Evolutionary conservation across 2,329 filamentous ascomycete species (phyloP).

Genomic region (Byssochlamys sp.): DNA sequence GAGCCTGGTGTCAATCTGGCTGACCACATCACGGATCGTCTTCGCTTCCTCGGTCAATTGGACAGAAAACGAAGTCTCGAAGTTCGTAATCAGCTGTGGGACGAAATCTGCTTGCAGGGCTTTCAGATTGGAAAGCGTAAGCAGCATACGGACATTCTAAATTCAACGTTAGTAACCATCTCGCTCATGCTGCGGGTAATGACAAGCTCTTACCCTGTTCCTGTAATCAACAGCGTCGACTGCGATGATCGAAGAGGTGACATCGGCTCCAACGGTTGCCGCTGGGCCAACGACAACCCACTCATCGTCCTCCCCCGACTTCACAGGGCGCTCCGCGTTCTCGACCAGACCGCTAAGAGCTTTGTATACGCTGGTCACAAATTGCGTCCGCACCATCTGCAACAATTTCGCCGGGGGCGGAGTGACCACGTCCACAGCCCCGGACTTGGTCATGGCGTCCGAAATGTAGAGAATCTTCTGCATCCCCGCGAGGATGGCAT

Average conservation of each 20-base stretch:
- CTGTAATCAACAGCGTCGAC: conserved; percentile 44
- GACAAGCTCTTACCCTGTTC: conserved; percentile 38
- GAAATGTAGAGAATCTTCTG: conserved; percentile 92
- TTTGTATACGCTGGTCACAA: conserved; percentile 88
- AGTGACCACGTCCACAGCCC: conserved; percentile 65
- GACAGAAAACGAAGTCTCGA: conserved; percentile 87
- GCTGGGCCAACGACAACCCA: conserved; percentile 40
- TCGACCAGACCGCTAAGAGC: conserved; percentile 92
- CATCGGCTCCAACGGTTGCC: conserved; percentile 20
- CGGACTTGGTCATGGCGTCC: conserved; percentile 68
- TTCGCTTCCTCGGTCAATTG: conserved; percentile 89
- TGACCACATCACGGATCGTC: conserved; percentile 79
- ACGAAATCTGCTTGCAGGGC: conserved; percentile 72
- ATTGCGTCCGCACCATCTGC: conserved; percentile 82
- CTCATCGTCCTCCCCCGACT: conserved; percentile 47
- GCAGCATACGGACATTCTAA: conserved; percentile 81
- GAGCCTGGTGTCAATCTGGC: conserved; percentile 79
- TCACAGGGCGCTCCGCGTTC: conserved; percentile 72
- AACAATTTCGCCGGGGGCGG: conserved; percentile 79
- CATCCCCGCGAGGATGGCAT: conserved; percentile 69
- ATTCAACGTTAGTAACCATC: conserved; percentile 8
- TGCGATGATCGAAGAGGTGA: conserved; percentile 33
- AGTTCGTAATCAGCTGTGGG: conserved; percentile 78
- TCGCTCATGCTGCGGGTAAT: neutral
- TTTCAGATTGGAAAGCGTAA: conserved; percentile 87